Evolutionary conservation across 441 rosid genomes (phyloP).

Genomic region (Erodium moschatum): DNA sequence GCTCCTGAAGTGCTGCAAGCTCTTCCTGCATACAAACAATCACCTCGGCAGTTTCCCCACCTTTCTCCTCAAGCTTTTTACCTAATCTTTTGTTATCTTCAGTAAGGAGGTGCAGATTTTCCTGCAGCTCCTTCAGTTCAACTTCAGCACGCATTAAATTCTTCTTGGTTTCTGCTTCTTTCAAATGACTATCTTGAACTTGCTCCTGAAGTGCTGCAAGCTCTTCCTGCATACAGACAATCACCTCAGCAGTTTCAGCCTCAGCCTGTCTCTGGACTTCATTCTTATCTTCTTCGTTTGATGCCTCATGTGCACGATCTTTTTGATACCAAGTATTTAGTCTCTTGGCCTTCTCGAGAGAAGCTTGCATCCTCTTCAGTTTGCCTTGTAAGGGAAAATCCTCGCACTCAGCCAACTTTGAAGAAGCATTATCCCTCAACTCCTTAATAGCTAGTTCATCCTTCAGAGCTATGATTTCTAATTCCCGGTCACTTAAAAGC

Average conservation of each 20-base stretch:
- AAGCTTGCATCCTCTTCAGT: slow-evolving; percentile 77
- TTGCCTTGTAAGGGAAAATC: slow-evolving; percentile 38
- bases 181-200: slow-evolving; percentile 56
- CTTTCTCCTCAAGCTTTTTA: slow-evolving; percentile 52
- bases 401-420: slow-evolving; percentile 28
- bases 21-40: slow-evolving; percentile 92
- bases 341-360: slow-evolving; percentile 81
- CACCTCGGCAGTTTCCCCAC: slow-evolving; percentile 77
- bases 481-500: slow-evolving; percentile 48
- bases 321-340: slow-evolving; percentile 60
- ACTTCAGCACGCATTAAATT: slow-evolving; percentile 37
- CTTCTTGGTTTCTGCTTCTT: slow-evolving; percentile 50
- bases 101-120: slow-evolving; percentile 34
- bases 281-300: slow-evolving; percentile 74
- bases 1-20: slow-evolving; percentile 75
- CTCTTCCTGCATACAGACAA: slow-evolving; percentile 90
- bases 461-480: slow-evolving; percentile 45
- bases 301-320: slow-evolving; percentile 49
- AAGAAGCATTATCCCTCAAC: slow-evolving; percentile 34
- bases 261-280: slow-evolving; percentile 75
- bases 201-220: slow-evolving; percentile 76
- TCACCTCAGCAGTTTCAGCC: slow-evolving; percentile 90
- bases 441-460: slow-evolving; percentile 45
- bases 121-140: slow-evolving; percentile 50
- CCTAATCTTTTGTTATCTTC: slow-evolving; percentile 53